Conservation (phyloP, 768 basidiomycete genomes). For the Boletellus ananiceps region DNA sequence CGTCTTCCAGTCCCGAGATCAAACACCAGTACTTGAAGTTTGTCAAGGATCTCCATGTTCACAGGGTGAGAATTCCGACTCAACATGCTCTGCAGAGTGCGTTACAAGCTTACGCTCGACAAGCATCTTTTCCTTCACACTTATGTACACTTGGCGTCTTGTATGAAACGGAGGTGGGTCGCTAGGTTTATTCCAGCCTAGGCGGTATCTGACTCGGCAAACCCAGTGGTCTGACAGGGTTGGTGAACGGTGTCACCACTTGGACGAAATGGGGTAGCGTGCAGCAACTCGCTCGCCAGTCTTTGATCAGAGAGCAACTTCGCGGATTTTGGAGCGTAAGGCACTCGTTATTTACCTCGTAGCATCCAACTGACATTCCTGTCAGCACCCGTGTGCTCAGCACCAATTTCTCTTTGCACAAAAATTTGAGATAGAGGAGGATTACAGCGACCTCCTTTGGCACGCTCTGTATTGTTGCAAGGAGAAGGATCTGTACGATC, state of each 20-base stretch:
- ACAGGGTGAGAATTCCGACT: conserved; percentile 14
- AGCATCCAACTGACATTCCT: not conserved
- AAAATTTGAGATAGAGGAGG: conserved; percentile 4
- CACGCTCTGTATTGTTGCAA: conserved; percentile 20
- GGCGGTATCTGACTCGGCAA: not conserved
- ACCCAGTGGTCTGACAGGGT: conserved; percentile 6
- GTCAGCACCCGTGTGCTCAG: conserved; percentile 12
- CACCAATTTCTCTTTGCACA: conserved; percentile 6
- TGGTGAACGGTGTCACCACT: conserved; percentile 1
- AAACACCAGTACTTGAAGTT: conserved; percentile 4
- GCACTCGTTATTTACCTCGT: not conserved
- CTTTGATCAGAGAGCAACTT: conserved; percentile 13
- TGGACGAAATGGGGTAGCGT: conserved; percentile 19
- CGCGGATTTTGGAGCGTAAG: conserved; percentile 12
- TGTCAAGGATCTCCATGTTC: conserved; percentile 12
- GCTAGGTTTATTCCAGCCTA: not conserved
- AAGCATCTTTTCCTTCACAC: conserved; percentile 14
- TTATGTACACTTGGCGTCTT: conserved; percentile 13
- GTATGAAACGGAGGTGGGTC: conserved; percentile 4
- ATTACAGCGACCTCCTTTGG: conserved; percentile 14
- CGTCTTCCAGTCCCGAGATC: not conserved
- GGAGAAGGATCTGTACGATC: conserved; percentile 13
- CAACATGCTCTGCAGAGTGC: not conserved
- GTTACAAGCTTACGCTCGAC: conserved; percentile 4
- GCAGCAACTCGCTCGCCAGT: conserved; percentile 14